phyloP scores from a whole-genome alignment of 1,139 yeast species.

The Blastobotrys persicus region DNA sequence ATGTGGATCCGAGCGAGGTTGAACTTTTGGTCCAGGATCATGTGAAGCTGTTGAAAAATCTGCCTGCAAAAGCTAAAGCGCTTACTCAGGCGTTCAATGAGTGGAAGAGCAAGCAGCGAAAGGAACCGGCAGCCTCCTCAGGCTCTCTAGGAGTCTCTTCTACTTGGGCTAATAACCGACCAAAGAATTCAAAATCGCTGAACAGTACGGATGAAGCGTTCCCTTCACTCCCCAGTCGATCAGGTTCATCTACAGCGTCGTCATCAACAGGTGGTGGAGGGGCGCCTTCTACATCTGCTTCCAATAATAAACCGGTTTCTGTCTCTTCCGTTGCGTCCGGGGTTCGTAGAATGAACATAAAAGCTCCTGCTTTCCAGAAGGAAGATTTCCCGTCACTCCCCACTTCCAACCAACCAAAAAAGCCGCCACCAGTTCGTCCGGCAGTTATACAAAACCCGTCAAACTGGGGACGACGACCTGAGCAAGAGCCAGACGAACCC shows the following conservation, averaged over 20 bases:
- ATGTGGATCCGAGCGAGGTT: slow-evolving; percentile 40
- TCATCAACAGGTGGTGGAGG: background rate
- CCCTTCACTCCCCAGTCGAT: slow-evolving; percentile 27
- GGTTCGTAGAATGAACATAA: background rate
- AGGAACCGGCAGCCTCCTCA: slow-evolving; percentile 5
- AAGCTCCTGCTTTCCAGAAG: slow-evolving; percentile 14
- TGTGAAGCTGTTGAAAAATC: slow-evolving; percentile 32
- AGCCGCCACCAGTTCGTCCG: slow-evolving; percentile 13
- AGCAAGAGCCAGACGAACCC: background rate
- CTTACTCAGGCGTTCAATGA: slow-evolving; percentile 22
- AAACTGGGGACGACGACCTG: slow-evolving; percentile 6
- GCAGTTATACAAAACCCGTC: slow-evolving; percentile 11
- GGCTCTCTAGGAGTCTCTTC: slow-evolving; percentile 10
- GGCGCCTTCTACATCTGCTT: slow-evolving; percentile 5
- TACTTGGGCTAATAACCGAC: slow-evolving; percentile 5
- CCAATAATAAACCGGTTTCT: background rate
- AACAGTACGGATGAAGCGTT: slow-evolving; percentile 20
- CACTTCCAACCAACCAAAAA: slow-evolving; percentile 7
- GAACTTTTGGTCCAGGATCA: slow-evolving; percentile 50
- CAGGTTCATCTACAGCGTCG: background rate
- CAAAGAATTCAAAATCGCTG: slow-evolving; percentile 7
- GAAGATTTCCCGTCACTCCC: slow-evolving; percentile 18
- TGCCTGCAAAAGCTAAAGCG: slow-evolving; percentile 17
- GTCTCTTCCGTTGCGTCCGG: slow-evolving; percentile 4
- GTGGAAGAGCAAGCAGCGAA: slow-evolving; percentile 21